Evolutionary conservation across 768 basidiomycete genomes (phyloP).

Genomic region (Rhizopogon vulgaris): DNA sequence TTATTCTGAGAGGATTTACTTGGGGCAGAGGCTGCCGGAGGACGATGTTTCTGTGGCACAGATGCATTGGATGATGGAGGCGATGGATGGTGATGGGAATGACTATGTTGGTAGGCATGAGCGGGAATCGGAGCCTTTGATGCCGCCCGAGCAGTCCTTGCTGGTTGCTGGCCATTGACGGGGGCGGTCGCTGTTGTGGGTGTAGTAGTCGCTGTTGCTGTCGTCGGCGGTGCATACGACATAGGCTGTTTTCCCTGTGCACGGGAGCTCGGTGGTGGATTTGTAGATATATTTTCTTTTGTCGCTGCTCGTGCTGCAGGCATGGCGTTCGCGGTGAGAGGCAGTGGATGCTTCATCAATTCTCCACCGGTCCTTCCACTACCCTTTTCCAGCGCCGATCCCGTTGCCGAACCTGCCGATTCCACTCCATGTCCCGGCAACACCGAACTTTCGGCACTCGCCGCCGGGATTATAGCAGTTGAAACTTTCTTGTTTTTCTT

Average conservation of each 20-base stretch:
- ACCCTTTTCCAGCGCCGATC: conserved; percentile 27
- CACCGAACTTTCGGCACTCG: conserved; percentile 8
- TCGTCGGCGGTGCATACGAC: conserved; percentile 45
- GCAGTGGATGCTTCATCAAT: conserved; percentile 30
- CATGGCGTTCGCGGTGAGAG: conserved; percentile 37
- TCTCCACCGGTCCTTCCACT: conserved; percentile 24
- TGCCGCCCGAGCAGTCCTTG: conserved; percentile 41
- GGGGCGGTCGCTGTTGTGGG: conserved; percentile 27
- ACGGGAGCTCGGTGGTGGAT: conserved; percentile 65
- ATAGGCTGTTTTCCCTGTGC: conserved; percentile 93
- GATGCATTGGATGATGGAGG: conserved; percentile 31
- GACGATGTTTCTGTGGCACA: conserved; percentile 24
- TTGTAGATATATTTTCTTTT: conserved; percentile 28
- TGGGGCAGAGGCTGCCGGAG: conserved; percentile 21
- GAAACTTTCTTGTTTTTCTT: conserved; percentile 42
- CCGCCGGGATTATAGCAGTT: conserved; percentile 24
- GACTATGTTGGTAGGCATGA: conserved; percentile 45
- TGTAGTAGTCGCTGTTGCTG: conserved; percentile 19
- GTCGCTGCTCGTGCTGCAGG: conserved; percentile 35
- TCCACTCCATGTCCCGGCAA: conserved; percentile 6
- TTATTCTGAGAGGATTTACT: conserved; percentile 33
- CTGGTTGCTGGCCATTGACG: conserved; percentile 26
- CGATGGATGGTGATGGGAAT: conserved; percentile 49
- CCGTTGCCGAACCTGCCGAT: conserved; percentile 27
- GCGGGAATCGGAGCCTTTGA: conserved; percentile 53